Evolutionary conservation across 2,329 filamentous ascomycete species (phyloP).

Genomic region (Dactylellina drechsleri): DNA sequence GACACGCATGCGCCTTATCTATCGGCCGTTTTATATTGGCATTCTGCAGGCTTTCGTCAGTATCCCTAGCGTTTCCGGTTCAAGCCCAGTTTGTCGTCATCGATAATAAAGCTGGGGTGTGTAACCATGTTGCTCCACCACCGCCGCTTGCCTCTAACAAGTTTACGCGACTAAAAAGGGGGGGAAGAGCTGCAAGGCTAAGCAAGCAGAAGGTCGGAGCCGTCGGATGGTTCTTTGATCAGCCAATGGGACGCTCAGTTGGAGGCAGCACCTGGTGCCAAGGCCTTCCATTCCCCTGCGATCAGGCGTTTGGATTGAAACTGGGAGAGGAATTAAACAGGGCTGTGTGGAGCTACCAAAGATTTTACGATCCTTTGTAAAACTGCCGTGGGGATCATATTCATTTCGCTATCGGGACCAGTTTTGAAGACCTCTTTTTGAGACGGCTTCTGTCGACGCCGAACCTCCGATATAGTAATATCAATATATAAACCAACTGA

Average conservation of each 20-base stretch:
- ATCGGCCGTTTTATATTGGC: constrained; percentile 1
- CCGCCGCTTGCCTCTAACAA: neutral
- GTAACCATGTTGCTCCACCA: constrained; percentile 13
- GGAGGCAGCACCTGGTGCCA: constrained; percentile 25
- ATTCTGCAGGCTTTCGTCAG: neutral
- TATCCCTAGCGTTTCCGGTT: too few species aligned
- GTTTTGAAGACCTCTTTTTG: neutral
- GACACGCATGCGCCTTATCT: neutral
- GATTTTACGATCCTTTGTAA: neutral
- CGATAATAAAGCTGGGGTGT: constrained; percentile 15
- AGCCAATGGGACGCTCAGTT: constrained; percentile 24
- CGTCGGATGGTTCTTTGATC: constrained; percentile 17
- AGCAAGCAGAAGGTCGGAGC: neutral
- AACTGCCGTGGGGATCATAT: constrained; percentile 30
- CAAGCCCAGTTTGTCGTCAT: constrained; percentile 15
- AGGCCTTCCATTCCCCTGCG: constrained; percentile 25
- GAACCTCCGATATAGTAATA: too few species aligned
- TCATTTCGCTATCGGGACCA: neutral
- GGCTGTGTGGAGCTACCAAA: constrained; percentile 1
- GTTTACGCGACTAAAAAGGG: constrained; percentile 37
- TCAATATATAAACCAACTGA: too few species aligned
- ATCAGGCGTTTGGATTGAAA: constrained; percentile 26
- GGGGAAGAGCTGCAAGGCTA: constrained; percentile 3
- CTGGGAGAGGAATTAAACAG: constrained; percentile 8
- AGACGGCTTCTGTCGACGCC: too few species aligned